phyloP scores from a whole-genome alignment of 805 yeast species.

The Kregervanrija pseudodelftensis region DNA sequence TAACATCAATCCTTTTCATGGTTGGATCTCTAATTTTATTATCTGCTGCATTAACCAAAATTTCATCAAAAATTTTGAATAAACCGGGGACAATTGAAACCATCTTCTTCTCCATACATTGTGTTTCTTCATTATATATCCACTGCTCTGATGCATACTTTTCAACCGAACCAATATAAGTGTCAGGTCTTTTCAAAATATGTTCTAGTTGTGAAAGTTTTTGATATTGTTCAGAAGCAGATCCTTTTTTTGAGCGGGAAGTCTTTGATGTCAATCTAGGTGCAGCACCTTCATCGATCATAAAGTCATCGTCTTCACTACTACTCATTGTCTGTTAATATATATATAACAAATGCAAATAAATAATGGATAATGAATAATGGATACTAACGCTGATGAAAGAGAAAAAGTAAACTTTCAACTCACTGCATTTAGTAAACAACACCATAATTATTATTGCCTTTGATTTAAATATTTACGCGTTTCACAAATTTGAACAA shows the following conservation, averaged over 20 bases:
- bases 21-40: conserved; percentile 90
- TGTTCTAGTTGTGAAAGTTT: conserved; percentile 93
- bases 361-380: too few relatives aligned
- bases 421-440: too few relatives aligned
- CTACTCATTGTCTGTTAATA: too few relatives aligned
- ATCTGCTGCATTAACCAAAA: conserved; percentile 96
- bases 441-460: too few relatives aligned
- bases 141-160: conserved; percentile 73
- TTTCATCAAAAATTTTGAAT: conserved; percentile 94
- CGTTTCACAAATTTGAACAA: too few relatives aligned
- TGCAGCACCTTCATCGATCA: background rate
- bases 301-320: too few relatives aligned
- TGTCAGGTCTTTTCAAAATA: conserved; percentile 94
- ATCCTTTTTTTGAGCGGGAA: conserved; percentile 8
- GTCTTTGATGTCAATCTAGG: too few relatives aligned
- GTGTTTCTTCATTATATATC: conserved; percentile 65
- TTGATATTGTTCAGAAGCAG: conserved; percentile 75
- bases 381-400: too few relatives aligned
- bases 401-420: too few relatives aligned
- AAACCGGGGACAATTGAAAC: conserved; percentile 92
- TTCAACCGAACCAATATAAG: conserved; percentile 94
- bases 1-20: conserved; percentile 84
- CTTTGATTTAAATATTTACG: too few relatives aligned
- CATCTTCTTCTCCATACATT: conserved; percentile 47
- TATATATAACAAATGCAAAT: too few relatives aligned